Evolutionary conservation across 768 basidiomycete genomes (phyloP).

Genomic region (Termitomyces sp.): DNA sequence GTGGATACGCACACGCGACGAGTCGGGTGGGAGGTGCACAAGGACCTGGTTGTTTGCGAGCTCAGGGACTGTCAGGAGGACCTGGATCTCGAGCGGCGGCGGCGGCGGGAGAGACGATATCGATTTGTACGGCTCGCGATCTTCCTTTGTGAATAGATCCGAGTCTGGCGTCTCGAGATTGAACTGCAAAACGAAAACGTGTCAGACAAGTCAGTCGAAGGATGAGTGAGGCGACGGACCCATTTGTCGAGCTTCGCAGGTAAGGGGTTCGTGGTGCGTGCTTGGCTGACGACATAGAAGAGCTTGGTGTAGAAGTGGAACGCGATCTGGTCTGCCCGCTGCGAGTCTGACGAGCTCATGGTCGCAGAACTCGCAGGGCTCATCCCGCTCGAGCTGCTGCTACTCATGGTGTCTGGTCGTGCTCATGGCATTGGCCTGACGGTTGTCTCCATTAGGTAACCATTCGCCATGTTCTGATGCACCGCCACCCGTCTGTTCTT

Average conservation of each 20-base stretch:
- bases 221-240: conserved; percentile 46
- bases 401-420: conserved; percentile 11
- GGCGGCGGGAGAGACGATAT: conserved; percentile 50
- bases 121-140: conserved; percentile 57
- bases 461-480: conserved; percentile 3
- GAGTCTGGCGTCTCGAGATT: conserved; percentile 79
- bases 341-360: conserved; percentile 39
- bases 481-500: conserved; percentile 10
- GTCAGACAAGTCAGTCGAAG: background rate
- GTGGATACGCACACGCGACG: conserved; percentile 61
- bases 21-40: conserved; percentile 59
- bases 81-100: conserved; percentile 63
- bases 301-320: conserved; percentile 84
- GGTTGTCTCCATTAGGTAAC: conserved; percentile 18
- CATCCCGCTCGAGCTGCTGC: conserved; percentile 10
- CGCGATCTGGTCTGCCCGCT: conserved; percentile 84
- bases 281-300: conserved; percentile 70
- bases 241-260: conserved; percentile 72
- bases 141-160: conserved; percentile 62
- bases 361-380: conserved; percentile 13
- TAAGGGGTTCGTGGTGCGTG: conserved; percentile 54
- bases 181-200: conserved; percentile 48
- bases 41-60: conserved; percentile 68
- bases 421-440: conserved; percentile 7
- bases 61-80: conserved; percentile 70